These are phyloP conservation scores for Eustoma russellianum DNA, from an alignment of 257 asterid species.

Conservation along the genomic window DNA sequence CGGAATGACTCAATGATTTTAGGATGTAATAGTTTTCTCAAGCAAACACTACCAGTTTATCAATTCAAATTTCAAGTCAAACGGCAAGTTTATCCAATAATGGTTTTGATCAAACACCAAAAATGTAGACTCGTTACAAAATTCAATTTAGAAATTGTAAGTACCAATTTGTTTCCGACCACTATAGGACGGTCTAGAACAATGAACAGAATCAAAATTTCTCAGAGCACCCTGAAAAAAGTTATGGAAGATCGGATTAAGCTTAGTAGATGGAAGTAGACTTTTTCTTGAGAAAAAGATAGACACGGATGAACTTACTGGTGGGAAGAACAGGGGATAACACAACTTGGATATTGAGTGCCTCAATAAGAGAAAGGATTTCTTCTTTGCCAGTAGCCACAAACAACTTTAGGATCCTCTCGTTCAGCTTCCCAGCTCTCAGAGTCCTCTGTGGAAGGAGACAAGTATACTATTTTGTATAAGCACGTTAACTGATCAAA, in stretches of 20 bases:
- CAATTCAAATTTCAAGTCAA: too few species aligned
- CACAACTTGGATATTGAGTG: conserved; percentile 46
- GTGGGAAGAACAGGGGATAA: conserved; percentile 35
- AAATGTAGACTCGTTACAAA: too few species aligned
- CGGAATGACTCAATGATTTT: too few species aligned
- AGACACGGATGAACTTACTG: conserved; percentile 20
- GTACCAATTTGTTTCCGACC: not conserved
- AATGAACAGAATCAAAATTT: conserved; percentile 32
- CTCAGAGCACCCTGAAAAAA: conserved; percentile 67
- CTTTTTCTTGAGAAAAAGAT: too few species aligned
- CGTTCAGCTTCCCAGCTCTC: conserved; percentile 88
- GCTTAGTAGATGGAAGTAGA: not conserved
- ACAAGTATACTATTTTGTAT: too few species aligned
- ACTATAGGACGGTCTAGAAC: conserved; percentile 1
- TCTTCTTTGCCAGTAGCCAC: conserved; percentile 84
- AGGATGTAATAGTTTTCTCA: too few species aligned
- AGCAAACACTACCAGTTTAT: too few species aligned
- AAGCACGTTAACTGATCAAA: too few species aligned
- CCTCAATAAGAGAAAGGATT: conserved; percentile 29
- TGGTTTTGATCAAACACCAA: too few species aligned
- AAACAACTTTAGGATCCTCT: conserved; percentile 76
- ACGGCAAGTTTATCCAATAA: too few species aligned
- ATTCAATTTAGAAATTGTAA: too few species aligned
- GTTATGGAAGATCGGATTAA: conserved; percentile 14
- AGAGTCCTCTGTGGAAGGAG: conserved; percentile 51